phyloP scores from a whole-genome alignment of 768 basidiomycete species.

The Crassisporium funariophilum region DNA sequence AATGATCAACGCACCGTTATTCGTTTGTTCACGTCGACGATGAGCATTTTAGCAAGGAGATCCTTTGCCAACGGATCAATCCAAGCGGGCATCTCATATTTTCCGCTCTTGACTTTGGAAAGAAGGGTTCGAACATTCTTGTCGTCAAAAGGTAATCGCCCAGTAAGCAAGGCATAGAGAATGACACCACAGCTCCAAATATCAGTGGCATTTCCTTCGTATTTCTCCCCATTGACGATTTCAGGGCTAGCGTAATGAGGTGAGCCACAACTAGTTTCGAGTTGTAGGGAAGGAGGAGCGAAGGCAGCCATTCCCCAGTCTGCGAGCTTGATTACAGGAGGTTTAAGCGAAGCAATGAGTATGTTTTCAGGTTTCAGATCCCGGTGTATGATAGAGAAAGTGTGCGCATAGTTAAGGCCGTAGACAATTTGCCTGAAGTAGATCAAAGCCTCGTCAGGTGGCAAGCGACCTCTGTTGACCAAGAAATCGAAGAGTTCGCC shows the following conservation, averaged over 20 bases:
- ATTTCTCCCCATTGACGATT: constrained; percentile 89
- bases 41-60: constrained; percentile 83
- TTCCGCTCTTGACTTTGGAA: constrained; percentile 83
- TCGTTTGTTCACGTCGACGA: constrained; percentile 77
- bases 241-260: constrained; percentile 98
- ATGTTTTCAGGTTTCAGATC: constrained; percentile 99
- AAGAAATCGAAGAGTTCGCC: constrained; percentile 97
- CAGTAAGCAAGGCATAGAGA: constrained; percentile 86
- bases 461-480: constrained; percentile 83
- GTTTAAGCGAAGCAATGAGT: constrained; percentile 79
- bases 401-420: constrained; percentile 95
- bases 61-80: constrained; percentile 86
- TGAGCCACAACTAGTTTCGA: constrained; percentile 94
- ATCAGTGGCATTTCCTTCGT: constrained; percentile 88
- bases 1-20: constrained; percentile 66
- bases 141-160: constrained; percentile 93
- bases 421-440: constrained; percentile 97
- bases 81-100: constrained; percentile 80
- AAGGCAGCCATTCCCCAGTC: constrained; percentile 99
- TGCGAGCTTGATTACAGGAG: constrained; percentile 90
- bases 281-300: constrained; percentile 78
- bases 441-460: constrained; percentile 77
- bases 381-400: constrained; percentile 96
- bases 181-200: constrained; percentile 98
- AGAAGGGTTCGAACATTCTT: constrained; percentile 78